These are phyloP conservation scores for Stropharia rugosoannulata DNA, from an alignment of 768 basidiomycete genomes.

Conservation along the genomic window DNA sequence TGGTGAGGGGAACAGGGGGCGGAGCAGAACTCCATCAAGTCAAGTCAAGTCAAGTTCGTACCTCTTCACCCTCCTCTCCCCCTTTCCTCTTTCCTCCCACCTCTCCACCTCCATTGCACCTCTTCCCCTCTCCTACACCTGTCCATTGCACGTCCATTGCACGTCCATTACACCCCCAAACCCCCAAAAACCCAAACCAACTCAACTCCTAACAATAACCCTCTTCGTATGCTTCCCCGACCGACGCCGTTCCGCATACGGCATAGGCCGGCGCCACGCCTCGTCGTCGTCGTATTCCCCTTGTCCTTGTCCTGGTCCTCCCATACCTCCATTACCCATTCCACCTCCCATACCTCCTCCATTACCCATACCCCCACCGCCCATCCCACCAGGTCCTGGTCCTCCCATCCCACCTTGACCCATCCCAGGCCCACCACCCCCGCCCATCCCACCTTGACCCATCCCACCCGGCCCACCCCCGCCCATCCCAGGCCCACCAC, in stretches of 20 bases:
- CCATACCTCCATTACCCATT: no score
- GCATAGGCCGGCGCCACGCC: slow-evolving; percentile 70
- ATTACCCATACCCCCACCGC: background rate
- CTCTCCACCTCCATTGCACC: no score
- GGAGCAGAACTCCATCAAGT: no score
- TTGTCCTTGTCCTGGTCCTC: background rate
- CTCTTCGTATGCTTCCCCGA: slow-evolving; percentile 81
- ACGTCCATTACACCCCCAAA: no score
- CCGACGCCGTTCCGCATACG: slow-evolving; percentile 69
- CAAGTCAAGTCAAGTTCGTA: no score
- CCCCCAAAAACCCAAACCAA: background rate
- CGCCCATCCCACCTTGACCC: background rate
- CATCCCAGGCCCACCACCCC: background rate
- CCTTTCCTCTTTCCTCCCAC: no score
- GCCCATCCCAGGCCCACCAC: no score
- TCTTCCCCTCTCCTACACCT: no score
- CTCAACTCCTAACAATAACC: slow-evolving; percentile 58
- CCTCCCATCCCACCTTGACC: background rate
- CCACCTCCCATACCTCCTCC: slow-evolving; percentile 26
- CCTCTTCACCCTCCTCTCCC: no score
- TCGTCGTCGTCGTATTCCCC: slow-evolving; percentile 62
- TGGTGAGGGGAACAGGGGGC: no score
- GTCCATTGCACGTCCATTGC: no score
- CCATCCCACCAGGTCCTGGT: background rate
- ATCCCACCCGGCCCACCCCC: background rate